These are phyloP conservation scores for Hypoxylon sp. DNA, from an alignment of 2,329 filamentous ascomycete genomes.

Conservation along the genomic window DNA sequence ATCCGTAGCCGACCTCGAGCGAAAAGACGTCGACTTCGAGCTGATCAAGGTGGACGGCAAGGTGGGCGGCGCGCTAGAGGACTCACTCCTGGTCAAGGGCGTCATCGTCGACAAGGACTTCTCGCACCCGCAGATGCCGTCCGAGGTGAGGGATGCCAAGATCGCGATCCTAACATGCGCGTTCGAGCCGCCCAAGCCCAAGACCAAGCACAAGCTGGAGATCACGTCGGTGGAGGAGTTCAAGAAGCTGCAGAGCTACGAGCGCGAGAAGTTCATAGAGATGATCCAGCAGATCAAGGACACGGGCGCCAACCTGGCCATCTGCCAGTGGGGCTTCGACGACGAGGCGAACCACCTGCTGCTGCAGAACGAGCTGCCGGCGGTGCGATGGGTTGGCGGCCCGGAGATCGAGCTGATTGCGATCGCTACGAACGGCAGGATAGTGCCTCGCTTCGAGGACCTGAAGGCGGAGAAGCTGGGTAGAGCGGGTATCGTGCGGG, in stretches of 20 bases:
- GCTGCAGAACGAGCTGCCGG: constrained; percentile 94
- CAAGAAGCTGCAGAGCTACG: constrained; percentile 96
- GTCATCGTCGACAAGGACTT: constrained; percentile 99
- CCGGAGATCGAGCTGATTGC: constrained; percentile 98
- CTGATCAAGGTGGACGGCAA: constrained; percentile 99
- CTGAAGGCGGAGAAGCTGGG: constrained; percentile 91
- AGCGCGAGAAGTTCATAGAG: constrained; percentile 94
- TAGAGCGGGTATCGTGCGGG: constrained; percentile 86
- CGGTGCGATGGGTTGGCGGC: constrained; percentile 96
- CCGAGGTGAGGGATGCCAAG: constrained; percentile 94
- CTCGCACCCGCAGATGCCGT: constrained; percentile 98
- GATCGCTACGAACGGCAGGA: constrained; percentile 97
- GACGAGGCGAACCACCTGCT: constrained; percentile 98
- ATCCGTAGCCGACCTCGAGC: constrained; percentile 93
- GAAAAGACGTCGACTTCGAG: constrained; percentile 98
- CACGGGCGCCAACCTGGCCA: constrained; percentile 95
- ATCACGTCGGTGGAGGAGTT: constrained; percentile 98
- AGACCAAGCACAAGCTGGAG: constrained; percentile 99
- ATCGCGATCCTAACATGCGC: constrained; percentile 97
- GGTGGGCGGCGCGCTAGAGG: constrained; percentile 92
- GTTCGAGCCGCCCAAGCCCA: constrained; percentile 98
- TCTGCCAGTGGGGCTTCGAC: constrained; percentile 99
- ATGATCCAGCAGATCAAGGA: constrained; percentile 99
- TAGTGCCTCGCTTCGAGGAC: constrained; percentile 97
- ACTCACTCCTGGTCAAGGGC: constrained; percentile 94